Evolutionary conservation across 2,329 filamentous ascomycete species (phyloP).

Genomic region (Amesomyces nigricolor): DNA sequence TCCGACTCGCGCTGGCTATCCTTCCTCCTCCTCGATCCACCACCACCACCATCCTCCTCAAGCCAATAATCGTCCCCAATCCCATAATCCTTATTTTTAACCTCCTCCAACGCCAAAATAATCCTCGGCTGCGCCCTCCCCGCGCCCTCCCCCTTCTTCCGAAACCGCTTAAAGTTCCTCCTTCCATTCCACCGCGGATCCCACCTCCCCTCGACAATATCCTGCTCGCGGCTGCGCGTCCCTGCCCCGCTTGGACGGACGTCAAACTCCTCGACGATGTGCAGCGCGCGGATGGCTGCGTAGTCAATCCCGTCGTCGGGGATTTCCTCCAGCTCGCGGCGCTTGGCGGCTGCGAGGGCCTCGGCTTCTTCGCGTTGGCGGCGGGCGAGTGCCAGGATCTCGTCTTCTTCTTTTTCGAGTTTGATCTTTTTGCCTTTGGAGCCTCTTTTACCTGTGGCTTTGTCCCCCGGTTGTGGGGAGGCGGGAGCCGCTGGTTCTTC

Average conservation of each 20-base stretch:
- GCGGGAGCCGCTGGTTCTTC: conserved; percentile 16
- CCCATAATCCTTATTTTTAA: conserved; percentile 64
- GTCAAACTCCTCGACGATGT: conserved; percentile 71
- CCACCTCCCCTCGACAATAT: conserved; percentile 60
- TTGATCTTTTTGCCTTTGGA: conserved; percentile 41
- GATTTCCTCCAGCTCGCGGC: conserved; percentile 46
- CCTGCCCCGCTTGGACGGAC: conserved; percentile 38
- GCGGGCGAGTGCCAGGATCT: conserved; percentile 62
- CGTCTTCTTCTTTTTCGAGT: conserved; percentile 47
- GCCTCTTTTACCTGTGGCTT: conserved; percentile 26
- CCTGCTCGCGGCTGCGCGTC: conserved; percentile 40
- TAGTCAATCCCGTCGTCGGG: conserved; percentile 63
- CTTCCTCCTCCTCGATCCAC: conserved; percentile 22
- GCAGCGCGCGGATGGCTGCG: conserved; percentile 64
- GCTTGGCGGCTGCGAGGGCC: conserved; percentile 51
- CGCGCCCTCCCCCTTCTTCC: conserved; percentile 46
- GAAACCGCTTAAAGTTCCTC: conserved; percentile 93
- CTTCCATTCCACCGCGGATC: conserved; percentile 87
- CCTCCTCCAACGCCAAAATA: conserved; percentile 68
- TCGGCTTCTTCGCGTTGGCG: conserved; percentile 60
- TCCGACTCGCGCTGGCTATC: conserved; percentile 21
- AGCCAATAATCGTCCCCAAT: conserved; percentile 75
- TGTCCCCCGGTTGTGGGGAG: conserved; percentile 20
- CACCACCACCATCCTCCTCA: conserved; percentile 40
- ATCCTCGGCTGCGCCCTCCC: conserved; percentile 44